phyloP scores from a whole-genome alignment of 108 stramenopile species.

The Skeletonema tropicum region DNA sequence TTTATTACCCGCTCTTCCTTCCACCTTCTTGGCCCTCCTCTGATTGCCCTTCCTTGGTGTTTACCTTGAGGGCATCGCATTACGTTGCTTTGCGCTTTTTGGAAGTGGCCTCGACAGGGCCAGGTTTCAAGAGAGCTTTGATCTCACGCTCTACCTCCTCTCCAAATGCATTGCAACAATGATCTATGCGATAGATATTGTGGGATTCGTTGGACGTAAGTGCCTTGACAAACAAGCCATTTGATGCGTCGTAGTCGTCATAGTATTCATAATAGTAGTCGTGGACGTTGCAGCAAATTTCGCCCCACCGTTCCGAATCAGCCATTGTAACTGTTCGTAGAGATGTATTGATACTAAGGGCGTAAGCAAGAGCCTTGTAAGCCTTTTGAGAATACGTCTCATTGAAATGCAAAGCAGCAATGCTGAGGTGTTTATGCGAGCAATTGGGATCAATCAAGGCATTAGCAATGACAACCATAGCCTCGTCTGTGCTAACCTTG shows the following conservation, averaged over 20 bases:
- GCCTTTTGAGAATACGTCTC: background rate
- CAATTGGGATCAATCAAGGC: conserved; percentile 2
- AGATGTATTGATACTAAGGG: background rate
- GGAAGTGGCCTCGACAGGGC: background rate
- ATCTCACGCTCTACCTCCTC: background rate
- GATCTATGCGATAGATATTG: background rate
- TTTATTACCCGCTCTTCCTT: too few relatives aligned
- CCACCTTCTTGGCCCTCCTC: too few relatives aligned
- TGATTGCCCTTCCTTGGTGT: too few relatives aligned
- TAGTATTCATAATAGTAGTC: background rate
- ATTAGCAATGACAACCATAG: background rate
- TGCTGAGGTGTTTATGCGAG: background rate
- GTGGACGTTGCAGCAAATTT: background rate
- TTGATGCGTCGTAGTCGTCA: background rate
- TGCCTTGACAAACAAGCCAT: background rate
- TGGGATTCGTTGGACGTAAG: too few relatives aligned
- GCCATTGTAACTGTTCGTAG: background rate
- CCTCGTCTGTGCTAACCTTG: background rate
- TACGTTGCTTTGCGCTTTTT: too few relatives aligned
- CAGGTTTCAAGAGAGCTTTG: background rate
- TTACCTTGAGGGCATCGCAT: too few relatives aligned
- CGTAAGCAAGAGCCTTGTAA: background rate
- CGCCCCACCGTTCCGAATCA: background rate
- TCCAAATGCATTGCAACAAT: background rate
- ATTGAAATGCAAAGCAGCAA: conserved; percentile 1